Base-by-base conservation (phyloP, 768 basidiomycete genomes). In the Austroboletus eburneus region DNA sequence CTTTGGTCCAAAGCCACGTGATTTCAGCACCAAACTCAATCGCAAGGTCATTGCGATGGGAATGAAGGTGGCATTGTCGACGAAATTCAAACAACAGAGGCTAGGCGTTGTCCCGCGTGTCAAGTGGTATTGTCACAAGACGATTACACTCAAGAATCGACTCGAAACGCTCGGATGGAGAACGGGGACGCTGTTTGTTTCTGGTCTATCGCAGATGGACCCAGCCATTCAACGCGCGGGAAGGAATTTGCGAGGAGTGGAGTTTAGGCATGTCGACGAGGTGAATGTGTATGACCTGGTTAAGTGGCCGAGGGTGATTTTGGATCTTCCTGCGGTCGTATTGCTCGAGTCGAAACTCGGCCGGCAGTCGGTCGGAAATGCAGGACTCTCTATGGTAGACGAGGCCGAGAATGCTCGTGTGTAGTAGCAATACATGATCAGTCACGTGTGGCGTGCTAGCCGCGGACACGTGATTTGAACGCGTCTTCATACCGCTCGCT, bases 21-120 rank as follows among this genome's bases (percentile, higher is more conserved):
- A 96, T 64, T 97, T 94, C 66, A 82, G 87, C 57, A 92, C 91
- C 17, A 86, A 89, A 53, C 77, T 99, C 30, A 88, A 90, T n/a
- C 79, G 90, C 52, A 97, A 97, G 69, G 87, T 96, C 55, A 77
- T 91, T 34, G 75, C 89, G 57, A 87, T 97, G 82, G 95, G 94
- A 9, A 84, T 97, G 81, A 79, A 89, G 18, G 85, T 93, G 42
- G 93, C 91, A 3, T 67, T 98, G 37, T 91, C 90, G 54, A 76
- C 81, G 35, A 91, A 92, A 65, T 72, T 95, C 61, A 77, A 78
- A 57, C 85, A 91, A 51, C 77, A 79, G 34, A 68, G 77, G 35
- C 70, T 99, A 13, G 83, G 87, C 39, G 75, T 97, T 43, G 85
- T 95, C 57, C 75, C 79, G 46, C 76, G 73, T 52, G 67, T 90